Percentiles rank a stretch among this genome's conserved stretches.
Evolutionary conservation across 2,329 filamentous ascomycete species (phyloP).

Genomic region (Colletotrichum tofieldiae): DNA sequence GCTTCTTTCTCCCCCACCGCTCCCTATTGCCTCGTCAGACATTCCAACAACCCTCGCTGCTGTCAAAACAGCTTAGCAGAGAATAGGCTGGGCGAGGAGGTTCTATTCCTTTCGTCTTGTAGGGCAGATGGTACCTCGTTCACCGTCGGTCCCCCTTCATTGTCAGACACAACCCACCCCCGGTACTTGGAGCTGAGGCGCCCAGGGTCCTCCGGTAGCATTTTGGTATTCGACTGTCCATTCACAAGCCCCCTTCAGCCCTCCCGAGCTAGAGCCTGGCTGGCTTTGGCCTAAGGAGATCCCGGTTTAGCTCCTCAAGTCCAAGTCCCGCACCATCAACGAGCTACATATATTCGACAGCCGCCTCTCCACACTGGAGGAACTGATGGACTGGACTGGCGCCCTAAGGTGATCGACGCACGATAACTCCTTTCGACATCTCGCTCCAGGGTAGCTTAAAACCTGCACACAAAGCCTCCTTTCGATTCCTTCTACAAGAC

Average conservation of each 20-base stretch:
- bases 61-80: constrained; percentile 16
- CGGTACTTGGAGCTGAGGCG: constrained; percentile 43
- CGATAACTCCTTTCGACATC: constrained; percentile 43
- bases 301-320: constrained; percentile 48
- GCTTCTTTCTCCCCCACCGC: constrained; percentile 25
- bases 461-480: constrained; percentile 40
- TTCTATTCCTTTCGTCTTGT: constrained; percentile 8
- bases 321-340: constrained; percentile 43
- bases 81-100: not conserved
- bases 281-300: constrained; percentile 49
- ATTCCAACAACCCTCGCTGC: constrained; percentile 24
- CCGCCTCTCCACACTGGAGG: constrained; percentile 38
- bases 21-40: constrained; percentile 27
- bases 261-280: constrained; percentile 55
- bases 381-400: constrained; percentile 35
- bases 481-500: constrained; percentile 30
- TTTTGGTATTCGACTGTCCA: constrained; percentile 36
- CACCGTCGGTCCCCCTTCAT: constrained; percentile 14
- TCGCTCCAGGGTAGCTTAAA: constrained; percentile 40
- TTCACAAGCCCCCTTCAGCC: constrained; percentile 54
- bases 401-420: constrained; percentile 42
- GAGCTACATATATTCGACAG: constrained; percentile 44
- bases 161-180: constrained; percentile 36
- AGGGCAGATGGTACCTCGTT: constrained; percentile 32
- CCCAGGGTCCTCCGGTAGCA: constrained; percentile 36